A percentile compares a stretch with the other conserved stretches of the same genome.
phyloP scores from a whole-genome alignment of 768 basidiomycete species.

The Agaricus subrufescens region DNA sequence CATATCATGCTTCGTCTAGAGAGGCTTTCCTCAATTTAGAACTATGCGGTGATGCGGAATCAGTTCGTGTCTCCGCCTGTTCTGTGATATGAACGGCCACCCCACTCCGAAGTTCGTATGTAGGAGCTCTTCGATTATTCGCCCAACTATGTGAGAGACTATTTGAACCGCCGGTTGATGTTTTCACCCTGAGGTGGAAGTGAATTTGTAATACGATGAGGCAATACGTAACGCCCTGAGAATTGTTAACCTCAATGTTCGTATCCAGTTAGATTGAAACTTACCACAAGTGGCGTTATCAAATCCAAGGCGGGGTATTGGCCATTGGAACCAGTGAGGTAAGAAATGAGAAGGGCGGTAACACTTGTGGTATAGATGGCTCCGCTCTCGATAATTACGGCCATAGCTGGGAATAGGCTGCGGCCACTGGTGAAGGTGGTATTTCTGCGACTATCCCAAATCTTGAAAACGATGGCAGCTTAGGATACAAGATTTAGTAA shows the following conservation, averaged over 20 bases:
- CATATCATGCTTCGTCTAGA: no score
- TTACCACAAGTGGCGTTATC: conserved; percentile 6
- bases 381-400: conserved; percentile 3
- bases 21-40: not conserved
- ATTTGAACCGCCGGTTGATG: not conserved
- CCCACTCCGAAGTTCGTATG: not conserved
- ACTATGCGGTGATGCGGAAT: not conserved
- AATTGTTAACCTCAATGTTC: not conserved
- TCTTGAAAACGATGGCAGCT: conserved; percentile 4
- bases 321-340: not conserved
- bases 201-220: conserved; percentile 6
- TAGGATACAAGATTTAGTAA: no score
- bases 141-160: not conserved
- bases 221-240: conserved; percentile 4
- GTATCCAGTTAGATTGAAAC: not conserved
- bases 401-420: not conserved
- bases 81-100: not conserved
- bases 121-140: no score
- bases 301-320: conserved; percentile 2
- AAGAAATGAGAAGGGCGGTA: not conserved
- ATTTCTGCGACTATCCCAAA: not conserved
- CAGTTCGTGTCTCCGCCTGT: not conserved
- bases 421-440: not conserved
- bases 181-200: not conserved
- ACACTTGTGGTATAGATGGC: conserved; percentile 3